Conservation (phyloP, 73 alveolate genomes). For the Paramecium biaurelia region DNA sequence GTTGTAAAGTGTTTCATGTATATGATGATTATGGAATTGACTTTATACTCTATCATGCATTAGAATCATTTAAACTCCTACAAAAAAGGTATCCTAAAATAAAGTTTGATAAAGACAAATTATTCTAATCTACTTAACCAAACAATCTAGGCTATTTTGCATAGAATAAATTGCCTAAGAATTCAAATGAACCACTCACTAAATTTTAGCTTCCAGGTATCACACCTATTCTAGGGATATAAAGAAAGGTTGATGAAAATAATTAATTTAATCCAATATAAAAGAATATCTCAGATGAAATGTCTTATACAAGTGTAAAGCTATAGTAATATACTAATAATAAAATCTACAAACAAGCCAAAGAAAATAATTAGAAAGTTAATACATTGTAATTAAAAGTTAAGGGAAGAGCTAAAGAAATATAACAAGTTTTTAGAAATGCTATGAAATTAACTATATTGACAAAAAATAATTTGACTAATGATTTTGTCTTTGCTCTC, state of each 20-base stretch:
- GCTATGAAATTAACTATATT: not conserved
- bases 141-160: not conserved
- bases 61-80: not conserved
- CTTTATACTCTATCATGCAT: not conserved
- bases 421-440: not conserved
- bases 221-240: not conserved
- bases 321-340: not conserved
- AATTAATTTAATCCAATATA: not conserved
- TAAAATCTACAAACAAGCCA: not conserved
- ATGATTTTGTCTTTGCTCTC: slow-evolving; percentile 8
- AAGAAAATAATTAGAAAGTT: not conserved
- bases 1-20: not conserved
- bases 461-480: not conserved
- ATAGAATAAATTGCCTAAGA: not conserved
- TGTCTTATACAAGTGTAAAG: not conserved
- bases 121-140: not conserved
- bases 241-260: not conserved
- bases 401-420: not conserved
- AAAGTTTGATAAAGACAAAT: not conserved
- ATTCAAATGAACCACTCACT: not conserved
- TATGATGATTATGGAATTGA: slow-evolving; percentile 2
- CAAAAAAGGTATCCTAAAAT: not conserved
- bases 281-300: not conserved
- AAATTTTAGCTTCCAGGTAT: not conserved
- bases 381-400: not conserved